Percentiles rank a stretch among this genome's conserved stretches.
Conservation (phyloP, 1,284 basidiomycete species). For the Austroboletus rostrupii region DNA sequence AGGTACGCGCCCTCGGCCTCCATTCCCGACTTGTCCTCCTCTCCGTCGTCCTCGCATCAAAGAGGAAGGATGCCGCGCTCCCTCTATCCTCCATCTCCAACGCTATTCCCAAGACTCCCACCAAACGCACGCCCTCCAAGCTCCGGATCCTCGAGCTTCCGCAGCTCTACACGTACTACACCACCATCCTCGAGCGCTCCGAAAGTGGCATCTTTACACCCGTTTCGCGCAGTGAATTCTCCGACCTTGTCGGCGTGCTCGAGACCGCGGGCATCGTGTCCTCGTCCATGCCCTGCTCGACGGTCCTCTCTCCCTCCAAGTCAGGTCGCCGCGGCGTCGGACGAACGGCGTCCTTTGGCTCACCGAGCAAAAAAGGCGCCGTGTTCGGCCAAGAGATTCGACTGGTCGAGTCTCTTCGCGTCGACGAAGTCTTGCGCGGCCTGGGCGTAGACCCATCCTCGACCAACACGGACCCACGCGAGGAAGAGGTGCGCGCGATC, state of each 20-base stretch:
- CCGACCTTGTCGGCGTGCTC: conserved; percentile 63
- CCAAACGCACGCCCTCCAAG: conserved; percentile 45
- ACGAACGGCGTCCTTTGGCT: conserved; percentile 56
- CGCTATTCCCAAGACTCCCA: conserved; percentile 39
- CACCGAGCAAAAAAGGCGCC: conserved; percentile 39
- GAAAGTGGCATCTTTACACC: conserved; percentile 53
- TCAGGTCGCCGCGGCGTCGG: conserved; percentile 45
- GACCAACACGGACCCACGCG: conserved; percentile 43
- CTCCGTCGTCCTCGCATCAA: conserved; percentile 57
- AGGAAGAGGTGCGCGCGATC: conserved; percentile 65
- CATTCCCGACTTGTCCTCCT: conserved; percentile 70
- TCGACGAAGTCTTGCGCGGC: conserved; percentile 62
- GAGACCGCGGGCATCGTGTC: conserved; percentile 68
- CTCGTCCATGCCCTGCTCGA: conserved; percentile 24
- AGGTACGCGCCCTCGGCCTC: conserved; percentile 63
- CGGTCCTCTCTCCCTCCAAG: conserved; percentile 40
- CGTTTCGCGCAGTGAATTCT: conserved; percentile 72
- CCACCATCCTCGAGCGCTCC: conserved; percentile 50
- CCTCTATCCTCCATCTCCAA: conserved; percentile 40
- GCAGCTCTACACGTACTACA: conserved; percentile 63
- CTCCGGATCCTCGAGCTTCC: conserved; percentile 48
- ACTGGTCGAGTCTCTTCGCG: conserved; percentile 54
- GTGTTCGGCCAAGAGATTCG: conserved; percentile 46
- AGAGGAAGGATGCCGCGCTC: conserved; percentile 55
- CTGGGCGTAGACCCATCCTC: conserved; percentile 43